A percentile compares a stretch with the other conserved stretches of the same genome.
Conservation (phyloP, 1,284 basidiomycete species). For the Marasmius tenuissimus region DNA sequence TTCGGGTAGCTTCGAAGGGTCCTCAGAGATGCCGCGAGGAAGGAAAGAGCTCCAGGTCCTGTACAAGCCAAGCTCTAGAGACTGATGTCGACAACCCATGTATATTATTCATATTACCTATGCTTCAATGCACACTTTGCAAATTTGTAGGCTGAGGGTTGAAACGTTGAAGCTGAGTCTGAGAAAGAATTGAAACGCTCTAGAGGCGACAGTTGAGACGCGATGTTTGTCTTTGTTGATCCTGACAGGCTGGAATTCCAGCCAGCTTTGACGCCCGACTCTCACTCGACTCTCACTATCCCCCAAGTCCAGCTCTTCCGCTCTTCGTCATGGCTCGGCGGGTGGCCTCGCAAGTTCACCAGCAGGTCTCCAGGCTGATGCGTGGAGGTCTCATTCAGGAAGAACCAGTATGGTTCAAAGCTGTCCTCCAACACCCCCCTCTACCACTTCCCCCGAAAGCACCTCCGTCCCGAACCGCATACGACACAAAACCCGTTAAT, state of each 20-base stretch:
- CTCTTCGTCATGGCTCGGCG: slow-evolving; percentile 70
- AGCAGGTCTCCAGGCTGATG: slow-evolving; percentile 84
- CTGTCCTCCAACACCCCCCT: slow-evolving; percentile 87
- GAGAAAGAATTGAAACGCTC: no score
- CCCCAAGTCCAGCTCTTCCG: not conserved
- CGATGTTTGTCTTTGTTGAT: no score
- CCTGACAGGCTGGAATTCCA: no score
- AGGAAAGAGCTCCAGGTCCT: slow-evolving; percentile 18
- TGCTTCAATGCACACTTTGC: no score
- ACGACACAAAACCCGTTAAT: slow-evolving; percentile 38
- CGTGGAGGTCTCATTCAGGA: slow-evolving; percentile 65
- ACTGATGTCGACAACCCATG: no score
- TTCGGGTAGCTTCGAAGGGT: slow-evolving; percentile 37
- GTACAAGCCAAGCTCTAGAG: slow-evolving; percentile 26
- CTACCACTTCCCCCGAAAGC: slow-evolving; percentile 79
- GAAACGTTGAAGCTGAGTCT: no score
- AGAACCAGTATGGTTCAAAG: slow-evolving; percentile 84
- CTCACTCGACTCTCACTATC: no score
- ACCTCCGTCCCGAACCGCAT: slow-evolving; percentile 54
- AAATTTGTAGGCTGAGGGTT: no score
- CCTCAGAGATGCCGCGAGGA: slow-evolving; percentile 36
- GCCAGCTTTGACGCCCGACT: no score
- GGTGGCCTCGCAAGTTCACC: slow-evolving; percentile 86
- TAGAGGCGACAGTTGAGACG: no score
- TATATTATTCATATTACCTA: no score